A percentile compares a stretch with the other conserved stretches of the same genome.
Evolutionary conservation across 768 basidiomycete genomes (phyloP).

Genomic region (Russula griseocarnosa): DNA sequence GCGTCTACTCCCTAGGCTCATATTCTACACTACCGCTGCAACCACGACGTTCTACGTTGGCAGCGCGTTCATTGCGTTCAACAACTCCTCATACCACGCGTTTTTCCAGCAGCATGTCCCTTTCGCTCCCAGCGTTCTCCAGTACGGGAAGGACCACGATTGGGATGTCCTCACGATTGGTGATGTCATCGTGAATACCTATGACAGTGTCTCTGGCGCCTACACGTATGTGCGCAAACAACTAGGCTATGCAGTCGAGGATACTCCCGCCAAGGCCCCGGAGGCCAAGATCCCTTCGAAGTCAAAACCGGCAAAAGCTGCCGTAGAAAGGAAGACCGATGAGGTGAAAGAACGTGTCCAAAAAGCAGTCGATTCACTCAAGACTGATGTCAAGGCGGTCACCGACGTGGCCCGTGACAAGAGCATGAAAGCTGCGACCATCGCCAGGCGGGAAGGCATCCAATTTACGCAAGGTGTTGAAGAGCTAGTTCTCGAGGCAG

Average conservation of each 20-base stretch:
- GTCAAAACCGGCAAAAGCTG: constrained; percentile 4
- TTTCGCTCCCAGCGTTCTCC: constrained; percentile 68
- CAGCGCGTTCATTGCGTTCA: constrained; percentile 74
- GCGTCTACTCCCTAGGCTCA: constrained; percentile 51
- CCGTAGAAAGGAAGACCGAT: constrained; percentile 38
- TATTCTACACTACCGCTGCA: constrained; percentile 64
- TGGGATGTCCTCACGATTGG: constrained; percentile 74
- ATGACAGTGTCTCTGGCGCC: constrained; percentile 46
- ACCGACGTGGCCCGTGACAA: constrained; percentile 34
- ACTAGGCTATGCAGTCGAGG: constrained; percentile 38
- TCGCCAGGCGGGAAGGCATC: constrained; percentile 43
- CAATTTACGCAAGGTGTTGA: constrained; percentile 61
- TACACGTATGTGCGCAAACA: constrained; percentile 52
- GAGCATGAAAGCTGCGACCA: constrained; percentile 39
- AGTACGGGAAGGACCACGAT: constrained; percentile 72
- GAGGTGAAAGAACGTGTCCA: constrained; percentile 47
- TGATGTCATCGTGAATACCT: constrained; percentile 51
- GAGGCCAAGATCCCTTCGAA: constrained; percentile 3
- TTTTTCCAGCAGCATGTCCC: constrained; percentile 82
- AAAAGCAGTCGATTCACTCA: constrained; percentile 43
- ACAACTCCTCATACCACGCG: constrained; percentile 76
- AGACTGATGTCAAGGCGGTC: constrained; percentile 46
- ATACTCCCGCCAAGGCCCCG: constrained; percentile 4
- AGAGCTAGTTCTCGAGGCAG: constrained; percentile 66
- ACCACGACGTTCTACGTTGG: constrained; percentile 78